Base-by-base conservation (phyloP, 352 stramenopile species). In the Pythium rhizo-oryzae region DNA sequence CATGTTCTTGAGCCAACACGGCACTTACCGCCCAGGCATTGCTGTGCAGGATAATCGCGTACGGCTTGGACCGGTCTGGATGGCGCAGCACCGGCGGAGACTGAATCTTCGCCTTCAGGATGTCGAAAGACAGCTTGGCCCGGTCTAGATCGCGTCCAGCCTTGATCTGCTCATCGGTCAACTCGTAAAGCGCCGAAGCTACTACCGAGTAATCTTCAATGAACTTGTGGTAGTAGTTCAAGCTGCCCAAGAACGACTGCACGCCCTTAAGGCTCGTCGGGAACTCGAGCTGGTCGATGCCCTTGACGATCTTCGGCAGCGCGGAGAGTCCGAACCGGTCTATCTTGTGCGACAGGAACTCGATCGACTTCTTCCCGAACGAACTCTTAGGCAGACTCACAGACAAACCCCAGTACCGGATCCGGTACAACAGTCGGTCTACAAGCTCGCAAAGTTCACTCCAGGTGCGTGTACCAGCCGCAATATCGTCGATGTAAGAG, bases 61-160 rank as follows among this genome's bases (percentile, higher is more conserved):
- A 79, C 46, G 71, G 64, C 7, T 65, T 60, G 18, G 4, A 4
- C 8, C 53, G 56, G 18, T 75, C 62, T 28, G 49, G 62, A 30
- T 79, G 62, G 5, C 64, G 33, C 0, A 76, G 33, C 8, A 75
- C 1, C 3, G 62, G 69, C 8, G 66, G 53, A 7, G 69, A 64
- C 1, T 61, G 39, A 8, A 80, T 52, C 19, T 63, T 60, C 3
- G 59, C n/a, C n/a, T 81, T 81, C 25, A 78, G 51, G 12, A 75
- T 5, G 11, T 79, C 33, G 30, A 77, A 81, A 2, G 64, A 55
- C 1, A 51, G 50, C 1, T 70, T 64, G 0, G 67, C 67, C 18
- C 46, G 65, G 0, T 80, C 70, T n/a, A 74, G 28, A 54, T 72
- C 30, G 0, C 7, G 55, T 23, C 60, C 21, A 21, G 46, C 0